These are phyloP conservation scores for Plasmodium coatneyi DNA, from an alignment of 169 alveolate genomes.

Conservation along the genomic window DNA sequence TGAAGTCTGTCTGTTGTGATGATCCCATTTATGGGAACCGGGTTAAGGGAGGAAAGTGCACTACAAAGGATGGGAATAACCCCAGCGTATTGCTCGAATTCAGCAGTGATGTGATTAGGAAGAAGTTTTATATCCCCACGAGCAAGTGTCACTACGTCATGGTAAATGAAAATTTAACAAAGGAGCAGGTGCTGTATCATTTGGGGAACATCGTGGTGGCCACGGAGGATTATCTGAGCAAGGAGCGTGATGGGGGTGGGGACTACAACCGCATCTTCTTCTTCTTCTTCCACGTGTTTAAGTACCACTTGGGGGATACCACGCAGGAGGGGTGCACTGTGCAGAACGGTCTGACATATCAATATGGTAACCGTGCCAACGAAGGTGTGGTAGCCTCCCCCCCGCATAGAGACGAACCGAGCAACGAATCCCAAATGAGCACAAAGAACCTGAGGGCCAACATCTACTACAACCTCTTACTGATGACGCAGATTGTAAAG, in stretches of 20 bases:
- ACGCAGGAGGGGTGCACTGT: neutral
- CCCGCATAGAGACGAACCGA: neutral
- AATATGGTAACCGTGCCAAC: neutral
- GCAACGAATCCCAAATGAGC: neutral
- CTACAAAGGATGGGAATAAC: neutral
- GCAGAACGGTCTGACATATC: neutral
- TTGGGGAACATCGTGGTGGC: conserved; percentile 17
- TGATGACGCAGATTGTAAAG: conserved; percentile 11
- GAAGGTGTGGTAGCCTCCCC: neutral
- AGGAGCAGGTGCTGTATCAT: conserved; percentile 25
- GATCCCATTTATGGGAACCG: neutral
- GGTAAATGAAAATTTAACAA: conserved; percentile 19
- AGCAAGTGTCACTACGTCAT: conserved; percentile 23
- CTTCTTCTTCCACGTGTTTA: conserved; percentile 17
- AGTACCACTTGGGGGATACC: neutral
- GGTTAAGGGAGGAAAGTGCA: neutral
- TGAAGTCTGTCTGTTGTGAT: neutral
- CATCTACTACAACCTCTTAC: conserved; percentile 9
- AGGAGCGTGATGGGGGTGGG: neutral
- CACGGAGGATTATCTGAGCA: conserved; percentile 9
- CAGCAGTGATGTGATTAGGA: conserved; percentile 20
- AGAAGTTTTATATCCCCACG: conserved; percentile 38
- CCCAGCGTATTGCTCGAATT: neutral
- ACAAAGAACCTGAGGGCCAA: neutral
- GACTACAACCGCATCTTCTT: conserved; percentile 34